Conservation (phyloP, 2,329 filamentous ascomycete species). For the Cryoendolithus antarcticus region DNA sequence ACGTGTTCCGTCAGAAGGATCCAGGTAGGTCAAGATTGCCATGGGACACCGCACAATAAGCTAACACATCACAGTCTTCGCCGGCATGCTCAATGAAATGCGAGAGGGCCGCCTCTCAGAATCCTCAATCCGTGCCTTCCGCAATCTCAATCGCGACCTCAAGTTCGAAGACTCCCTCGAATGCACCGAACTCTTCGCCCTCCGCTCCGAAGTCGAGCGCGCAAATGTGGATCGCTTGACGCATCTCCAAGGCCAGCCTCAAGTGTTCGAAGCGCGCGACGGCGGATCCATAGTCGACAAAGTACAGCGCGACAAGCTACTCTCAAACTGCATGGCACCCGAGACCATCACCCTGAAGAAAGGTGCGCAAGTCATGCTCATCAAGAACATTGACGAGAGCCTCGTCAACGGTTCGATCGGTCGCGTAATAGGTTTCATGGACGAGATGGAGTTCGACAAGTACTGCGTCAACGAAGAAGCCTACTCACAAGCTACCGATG, state of each 20-base stretch:
- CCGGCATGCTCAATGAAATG: conserved; percentile 96
- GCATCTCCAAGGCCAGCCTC: conserved; percentile 54
- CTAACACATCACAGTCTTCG: conserved; percentile 52
- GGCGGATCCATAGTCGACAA: conserved; percentile 56
- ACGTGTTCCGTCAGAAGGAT: conserved; percentile 94
- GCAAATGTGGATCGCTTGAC: conserved; percentile 68
- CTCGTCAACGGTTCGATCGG: conserved; percentile 92
- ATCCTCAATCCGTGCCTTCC: conserved; percentile 67
- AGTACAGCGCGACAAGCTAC: conserved; percentile 58
- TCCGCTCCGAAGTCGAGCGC: conserved; percentile 73
- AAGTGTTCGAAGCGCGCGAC: conserved; percentile 63
- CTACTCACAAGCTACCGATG: conserved; percentile 12
- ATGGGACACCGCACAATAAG: not conserved
- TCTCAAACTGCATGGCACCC: conserved; percentile 89
- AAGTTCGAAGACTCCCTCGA: conserved; percentile 61
- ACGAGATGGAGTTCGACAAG: conserved; percentile 38
- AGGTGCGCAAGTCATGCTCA: conserved; percentile 96
- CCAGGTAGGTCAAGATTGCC: conserved; percentile 36
- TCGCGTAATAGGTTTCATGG: conserved; percentile 71
- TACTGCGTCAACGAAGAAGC: conserved; percentile 19
- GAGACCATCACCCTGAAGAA: conserved; percentile 70
- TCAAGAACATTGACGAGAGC: conserved; percentile 93
- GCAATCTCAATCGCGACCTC: conserved; percentile 56
- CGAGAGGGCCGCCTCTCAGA: conserved; percentile 69
- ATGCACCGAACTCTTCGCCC: conserved; percentile 89